Evolutionary conservation across 306 rosid genomes (phyloP), one percentile per base, ranked within the genome.

Genomic region (Casuarina glauca): DNA sequence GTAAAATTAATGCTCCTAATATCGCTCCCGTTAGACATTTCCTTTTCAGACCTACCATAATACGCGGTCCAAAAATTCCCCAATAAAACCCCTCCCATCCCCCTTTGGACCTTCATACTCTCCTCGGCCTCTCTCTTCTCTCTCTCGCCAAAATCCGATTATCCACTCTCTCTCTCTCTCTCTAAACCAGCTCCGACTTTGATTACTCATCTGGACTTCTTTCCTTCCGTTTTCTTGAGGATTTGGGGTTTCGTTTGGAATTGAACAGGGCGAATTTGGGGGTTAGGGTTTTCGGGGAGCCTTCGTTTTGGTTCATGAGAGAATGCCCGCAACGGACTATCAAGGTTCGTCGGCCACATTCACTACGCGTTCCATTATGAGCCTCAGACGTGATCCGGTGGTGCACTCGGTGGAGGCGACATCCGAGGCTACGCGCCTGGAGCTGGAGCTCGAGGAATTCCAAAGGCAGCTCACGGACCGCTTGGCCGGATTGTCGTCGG

Each of bases 301-400:
- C 48, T 60, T 32, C 35, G 17, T 4, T 13, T 36, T 80, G 63
- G 39, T 75, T 48, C 79, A 50, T 77, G 78, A 43, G 75, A 88
- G 73, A 85, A 91, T 94, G 97, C 96, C 91, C 6, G 86, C 91
- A 0, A 79, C 93, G 69, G 93, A 88, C 73, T 82, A 74, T 51
- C 89, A 84, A 67, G 89, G 89, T 79, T 89, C 95, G 58, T 82
- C 98, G 35, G 86, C 88, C 38, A 82, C 89, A 4, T 76, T 86
- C 64, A 46, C 78, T 66, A 66, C 89, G 15, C 96, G 98, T 55
- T 86, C 98, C 16, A 70, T 87, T 62, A 52, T 81, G 73, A 81
- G 74, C 81, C 79, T 75, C 48, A 83, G 89, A 12, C 93, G 88
- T 0, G 83, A 74, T 62, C 82, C 82, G 70, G 69, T 84, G 66